These are phyloP conservation scores for Phytophthora idaei DNA, from an alignment of 352 stramenopile species.

Conservation along the genomic window DNA sequence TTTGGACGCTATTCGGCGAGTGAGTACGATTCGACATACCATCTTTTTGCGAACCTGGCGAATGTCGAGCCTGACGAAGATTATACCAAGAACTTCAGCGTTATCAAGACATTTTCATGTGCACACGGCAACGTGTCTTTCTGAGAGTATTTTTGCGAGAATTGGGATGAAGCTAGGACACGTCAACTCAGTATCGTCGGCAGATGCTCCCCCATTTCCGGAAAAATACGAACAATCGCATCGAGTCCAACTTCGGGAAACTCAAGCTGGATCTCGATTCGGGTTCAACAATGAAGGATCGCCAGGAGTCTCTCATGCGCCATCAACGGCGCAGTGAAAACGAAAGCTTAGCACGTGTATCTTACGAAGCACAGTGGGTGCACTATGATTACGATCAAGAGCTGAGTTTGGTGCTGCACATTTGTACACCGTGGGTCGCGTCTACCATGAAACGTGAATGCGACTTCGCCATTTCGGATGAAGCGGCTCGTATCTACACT, in stretches of 20 bases:
- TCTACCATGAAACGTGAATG: neutral
- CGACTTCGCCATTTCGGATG: neutral
- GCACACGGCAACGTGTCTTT: neutral
- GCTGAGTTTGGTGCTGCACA: neutral
- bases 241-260: neutral
- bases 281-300: neutral
- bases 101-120: neutral
- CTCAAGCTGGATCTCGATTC: neutral
- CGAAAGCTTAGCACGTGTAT: neutral
- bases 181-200: neutral
- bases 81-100: neutral
- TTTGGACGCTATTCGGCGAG: neutral
- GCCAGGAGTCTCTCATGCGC: neutral
- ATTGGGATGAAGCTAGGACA: neutral
- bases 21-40: neutral
- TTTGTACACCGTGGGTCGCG: neutral
- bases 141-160: neutral
- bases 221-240: neutral
- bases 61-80: neutral
- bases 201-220: neutral
- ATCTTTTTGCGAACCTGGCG: neutral
- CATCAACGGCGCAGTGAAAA: neutral
- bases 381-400: neutral
- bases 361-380: neutral
- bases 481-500: neutral